Base-by-base conservation (phyloP, 257 asterid species). In the Salvia splendens region DNA sequence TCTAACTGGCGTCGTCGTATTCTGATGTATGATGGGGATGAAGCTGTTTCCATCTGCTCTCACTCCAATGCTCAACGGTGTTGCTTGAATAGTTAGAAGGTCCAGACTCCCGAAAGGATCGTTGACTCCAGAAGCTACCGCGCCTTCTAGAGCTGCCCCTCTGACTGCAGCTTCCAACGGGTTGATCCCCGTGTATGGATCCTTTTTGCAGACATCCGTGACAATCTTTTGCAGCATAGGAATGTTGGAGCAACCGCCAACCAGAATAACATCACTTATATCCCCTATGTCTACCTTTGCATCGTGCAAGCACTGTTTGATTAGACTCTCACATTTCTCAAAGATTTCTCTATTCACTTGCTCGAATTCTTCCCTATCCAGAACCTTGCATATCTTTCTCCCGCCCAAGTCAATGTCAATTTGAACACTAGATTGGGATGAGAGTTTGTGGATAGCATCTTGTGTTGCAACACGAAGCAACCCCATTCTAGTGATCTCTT, bases 91-190 rank as follows among this genome's bases (percentile, higher is more conserved):
- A 2, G 91, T 86, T 65, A 86, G 64, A 30, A 91, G 85, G 77
- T 91, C 97, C 61, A 91, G 78, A 75, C 80, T 77, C 42, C 97
- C 97, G 14, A 84, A 86, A 8, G 96, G 91, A 49, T 91, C 96
- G 6, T 75, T 85, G 6, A 83, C 77, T 63, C 96, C 96, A 2
- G 93, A 86, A 30, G 96, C 91, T 16, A 88, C 84, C 0, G 96
- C 97, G 1, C 96, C 97, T 81, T 88, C 96, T 52, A 91, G 69
- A 4, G 96, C 96, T 8, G 97, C 97, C 58, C 97, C 97, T 2
- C 86, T 77, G 16, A 91, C 96, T 9, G 96, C 96, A 51, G 92
- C 97, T 75, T 88, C 97, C 58, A 91, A 16, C 0, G 84, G 89
- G 72, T 86, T 68, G 77, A 88, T 85, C n/a, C 82, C 88, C 0